phyloP scores from a whole-genome alignment of 176 grass and related monocot genomes.

The Olyra latifolia region DNA sequence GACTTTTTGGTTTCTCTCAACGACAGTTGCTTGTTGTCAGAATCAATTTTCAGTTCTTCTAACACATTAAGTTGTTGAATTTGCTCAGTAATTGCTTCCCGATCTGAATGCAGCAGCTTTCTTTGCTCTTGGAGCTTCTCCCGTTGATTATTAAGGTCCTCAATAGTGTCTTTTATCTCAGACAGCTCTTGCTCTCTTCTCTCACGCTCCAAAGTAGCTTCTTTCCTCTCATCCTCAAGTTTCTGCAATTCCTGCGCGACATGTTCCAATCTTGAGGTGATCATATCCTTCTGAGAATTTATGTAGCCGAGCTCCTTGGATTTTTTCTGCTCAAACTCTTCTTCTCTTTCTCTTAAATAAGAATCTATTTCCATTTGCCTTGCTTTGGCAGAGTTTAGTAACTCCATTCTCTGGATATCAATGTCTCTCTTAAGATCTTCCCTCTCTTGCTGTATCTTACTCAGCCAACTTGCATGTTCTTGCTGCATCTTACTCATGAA shows the following conservation, averaged over 20 bases:
- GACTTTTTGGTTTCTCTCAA: constrained; percentile 29
- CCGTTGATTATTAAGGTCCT: constrained; percentile 63
- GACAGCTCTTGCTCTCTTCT: constrained; percentile 71
- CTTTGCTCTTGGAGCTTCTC: constrained; percentile 98
- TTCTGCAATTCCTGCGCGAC: constrained; percentile 72
- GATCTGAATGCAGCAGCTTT: constrained; percentile 69
- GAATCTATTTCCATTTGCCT: constrained; percentile 72
- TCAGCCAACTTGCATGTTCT: constrained; percentile 74
- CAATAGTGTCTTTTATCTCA: constrained; percentile 72
- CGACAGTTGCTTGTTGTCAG: constrained; percentile 71
- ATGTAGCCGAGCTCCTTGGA: constrained; percentile 64
- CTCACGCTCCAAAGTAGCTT: constrained; percentile 61
- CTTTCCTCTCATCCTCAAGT: constrained; percentile 81
- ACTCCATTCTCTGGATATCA: constrained; percentile 68
- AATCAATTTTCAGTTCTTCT: constrained; percentile 63
- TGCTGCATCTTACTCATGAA: constrained; percentile 76
- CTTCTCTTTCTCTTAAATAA: constrained; percentile 69
- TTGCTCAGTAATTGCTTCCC: constrained; percentile 73
- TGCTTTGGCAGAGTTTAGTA: constrained; percentile 66
- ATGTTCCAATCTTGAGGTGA: constrained; percentile 59
- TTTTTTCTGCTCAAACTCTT: constrained; percentile 66
- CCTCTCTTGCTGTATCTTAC: constrained; percentile 71
- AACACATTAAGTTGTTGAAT: constrained; percentile 76
- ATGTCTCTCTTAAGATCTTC: constrained; percentile 76
- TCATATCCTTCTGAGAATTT: constrained; percentile 71